These are phyloP conservation scores for Actinidia polygama DNA, from an alignment of 179 eudicot species.

Conservation along the genomic window DNA sequence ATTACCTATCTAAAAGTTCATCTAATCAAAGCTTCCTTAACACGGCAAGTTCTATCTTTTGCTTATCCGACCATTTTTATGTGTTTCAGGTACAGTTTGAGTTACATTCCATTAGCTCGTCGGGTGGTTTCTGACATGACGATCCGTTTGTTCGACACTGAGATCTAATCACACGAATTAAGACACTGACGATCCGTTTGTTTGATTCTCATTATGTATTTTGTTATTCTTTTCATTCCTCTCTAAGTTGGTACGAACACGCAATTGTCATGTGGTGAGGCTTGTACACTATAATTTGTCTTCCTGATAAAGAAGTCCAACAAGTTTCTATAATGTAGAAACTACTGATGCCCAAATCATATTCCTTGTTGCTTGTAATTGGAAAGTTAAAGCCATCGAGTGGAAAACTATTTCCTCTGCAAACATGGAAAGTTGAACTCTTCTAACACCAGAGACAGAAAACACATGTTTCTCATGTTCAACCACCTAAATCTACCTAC, in stretches of 20 bases:
- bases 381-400: background rate
- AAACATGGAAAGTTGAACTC: background rate
- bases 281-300: background rate
- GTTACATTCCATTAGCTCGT: conserved; percentile 92
- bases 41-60: background rate
- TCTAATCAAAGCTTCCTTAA: background rate
- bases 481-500: conserved; percentile 3
- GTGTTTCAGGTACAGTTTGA: conserved; percentile 86
- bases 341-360: background rate
- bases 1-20: background rate
- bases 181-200: background rate
- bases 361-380: background rate
- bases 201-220: background rate
- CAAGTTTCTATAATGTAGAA: background rate
- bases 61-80: background rate
- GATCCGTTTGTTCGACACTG: conserved; percentile 82
- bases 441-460: too few relatives aligned
- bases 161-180: conserved; percentile 39
- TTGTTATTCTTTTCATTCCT: background rate
- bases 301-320: background rate
- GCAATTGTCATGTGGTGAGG: background rate
- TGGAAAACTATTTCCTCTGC: background rate
- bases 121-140: conserved; percentile 66
- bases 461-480: background rate
- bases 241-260: background rate